Conservation (phyloP, 2,329 filamentous ascomycete species). For the Hymenotorrendiella dingleyae region DNA sequence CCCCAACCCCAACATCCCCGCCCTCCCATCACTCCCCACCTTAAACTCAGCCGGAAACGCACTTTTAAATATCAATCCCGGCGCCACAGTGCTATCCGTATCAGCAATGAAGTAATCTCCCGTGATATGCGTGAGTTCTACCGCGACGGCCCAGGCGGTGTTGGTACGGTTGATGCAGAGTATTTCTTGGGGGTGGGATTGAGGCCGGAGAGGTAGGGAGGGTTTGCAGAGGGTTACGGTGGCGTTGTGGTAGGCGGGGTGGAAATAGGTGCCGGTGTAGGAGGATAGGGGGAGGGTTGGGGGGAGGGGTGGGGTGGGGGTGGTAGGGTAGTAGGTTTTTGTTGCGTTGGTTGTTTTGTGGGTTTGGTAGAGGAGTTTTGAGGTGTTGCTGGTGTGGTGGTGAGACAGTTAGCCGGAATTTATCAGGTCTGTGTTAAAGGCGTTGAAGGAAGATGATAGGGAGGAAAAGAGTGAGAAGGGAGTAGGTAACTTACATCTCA, state of each 20-base stretch:
- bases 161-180: conserved; percentile 3
- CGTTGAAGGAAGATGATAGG: neutral
- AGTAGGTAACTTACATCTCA: conserved; percentile 25
- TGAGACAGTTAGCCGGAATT: neutral
- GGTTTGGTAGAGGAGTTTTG: conserved; percentile 18
- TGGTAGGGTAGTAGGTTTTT: conserved; percentile 34
- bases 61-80: conserved; percentile 11
- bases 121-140: conserved; percentile 24
- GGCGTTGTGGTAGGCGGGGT: conserved; percentile 36
- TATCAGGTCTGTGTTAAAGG: neutral
- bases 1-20: conserved; percentile 17
- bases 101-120: conserved; percentile 27
- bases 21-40: conserved; percentile 18
- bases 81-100: conserved; percentile 10
- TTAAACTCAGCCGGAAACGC: conserved; percentile 23
- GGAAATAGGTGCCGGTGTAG: conserved; percentile 39
- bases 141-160: conserved; percentile 9
- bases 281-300: conserved; percentile 31
- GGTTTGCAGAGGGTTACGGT: conserved; percentile 12
- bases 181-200: neutral
- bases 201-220: neutral
- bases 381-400: neutral
- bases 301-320: conserved; percentile 32
- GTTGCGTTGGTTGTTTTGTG: conserved; percentile 32
- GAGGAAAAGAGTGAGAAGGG: neutral